Evolutionary conservation across 2,329 filamentous ascomycete genomes (phyloP), one percentile per base, ranked within the genome.

Genomic region (Spiromastix sp.): DNA sequence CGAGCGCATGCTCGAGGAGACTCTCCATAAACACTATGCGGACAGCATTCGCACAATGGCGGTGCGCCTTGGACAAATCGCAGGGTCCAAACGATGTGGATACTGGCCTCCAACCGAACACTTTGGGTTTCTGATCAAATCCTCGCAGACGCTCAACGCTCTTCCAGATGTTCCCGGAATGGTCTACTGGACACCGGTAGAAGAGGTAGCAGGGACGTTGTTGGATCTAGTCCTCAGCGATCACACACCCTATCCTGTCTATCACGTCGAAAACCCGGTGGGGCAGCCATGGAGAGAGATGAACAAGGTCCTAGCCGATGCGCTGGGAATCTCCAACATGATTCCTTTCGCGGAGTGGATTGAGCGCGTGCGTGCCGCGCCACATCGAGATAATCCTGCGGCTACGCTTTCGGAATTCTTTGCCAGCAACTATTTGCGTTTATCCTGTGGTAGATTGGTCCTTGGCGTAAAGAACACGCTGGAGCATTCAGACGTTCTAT

Each of bases 61-160:
- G 0, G 61, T 68, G 1, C 60, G 71, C 0, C 53, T 64, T 0
- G 72, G 67, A 0, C 72, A 77, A 47, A 68, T 77, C 26, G 57
- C 71, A 1, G 72, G 72, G 0, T 68, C 63, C 0, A 61, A 45
- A 3, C 55, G 37, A 0, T 71, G 53, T 36, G 71, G 71, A 0
- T 67, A 65, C 44, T 77, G 72, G 72, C 76, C 75, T 42, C 52
- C 61, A 0, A 55, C 59, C 18, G 70, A 75, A 44, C 67, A 74
- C 40, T 51, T 74, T 9, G 45, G 56, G 0, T 70, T 70, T 40
- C 37, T 75, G 15, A 46, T 71, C 34, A 72, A 72, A 47, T 68
- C 64, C 0, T 60, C 64, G 0, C 66, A 73, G 42, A 63, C 61
- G 1, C 40, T 73, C 0, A 49, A 52, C 1, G 55, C 48, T 0